Conservation (phyloP, 352 stramenopile species). For the Globisporangium apiculatum region DNA sequence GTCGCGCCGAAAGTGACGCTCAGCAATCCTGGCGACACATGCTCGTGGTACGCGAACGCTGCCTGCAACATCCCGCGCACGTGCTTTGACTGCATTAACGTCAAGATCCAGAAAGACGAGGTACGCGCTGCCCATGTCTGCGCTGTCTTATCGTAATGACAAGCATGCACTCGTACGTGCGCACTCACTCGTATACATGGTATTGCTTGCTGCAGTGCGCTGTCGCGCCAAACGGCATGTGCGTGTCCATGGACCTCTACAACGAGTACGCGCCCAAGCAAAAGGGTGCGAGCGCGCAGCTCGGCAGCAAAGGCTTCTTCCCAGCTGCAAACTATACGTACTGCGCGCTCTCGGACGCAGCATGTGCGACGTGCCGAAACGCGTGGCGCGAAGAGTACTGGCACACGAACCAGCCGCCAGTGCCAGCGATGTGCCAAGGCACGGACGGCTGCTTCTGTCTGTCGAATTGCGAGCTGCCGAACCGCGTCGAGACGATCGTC, state of each 20-base stretch:
- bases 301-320: slow-evolving; percentile 10
- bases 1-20: neutral
- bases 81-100: slow-evolving; percentile 16
- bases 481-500: slow-evolving; percentile 10
- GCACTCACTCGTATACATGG: no score
- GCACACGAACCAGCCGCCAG: neutral
- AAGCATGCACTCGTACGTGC: neutral
- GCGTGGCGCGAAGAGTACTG: slow-evolving; percentile 11
- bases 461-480: slow-evolving; percentile 11
- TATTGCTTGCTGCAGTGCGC: slow-evolving; percentile 3
- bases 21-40: slow-evolving; percentile 2
- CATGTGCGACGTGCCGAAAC: slow-evolving; percentile 8
- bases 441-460: slow-evolving; percentile 10
- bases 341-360: slow-evolving; percentile 4
- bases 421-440: slow-evolving; percentile 1
- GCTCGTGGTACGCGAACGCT: slow-evolving; percentile 9
- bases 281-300: neutral
- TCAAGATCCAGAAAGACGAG: slow-evolving; percentile 1
- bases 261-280: neutral
- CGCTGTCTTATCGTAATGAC: neutral
- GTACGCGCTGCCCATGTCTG: neutral
- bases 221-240: slow-evolving; percentile 10
- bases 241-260: slow-evolving; percentile 10
- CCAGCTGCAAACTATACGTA: slow-evolving; percentile 15
- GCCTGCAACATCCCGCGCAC: slow-evolving; percentile 9